Evolutionary conservation across 83 land plant species (phyloP), one percentile per base, ranked within the genome.

Genomic region (Diphasiastrum complanatum): DNA sequence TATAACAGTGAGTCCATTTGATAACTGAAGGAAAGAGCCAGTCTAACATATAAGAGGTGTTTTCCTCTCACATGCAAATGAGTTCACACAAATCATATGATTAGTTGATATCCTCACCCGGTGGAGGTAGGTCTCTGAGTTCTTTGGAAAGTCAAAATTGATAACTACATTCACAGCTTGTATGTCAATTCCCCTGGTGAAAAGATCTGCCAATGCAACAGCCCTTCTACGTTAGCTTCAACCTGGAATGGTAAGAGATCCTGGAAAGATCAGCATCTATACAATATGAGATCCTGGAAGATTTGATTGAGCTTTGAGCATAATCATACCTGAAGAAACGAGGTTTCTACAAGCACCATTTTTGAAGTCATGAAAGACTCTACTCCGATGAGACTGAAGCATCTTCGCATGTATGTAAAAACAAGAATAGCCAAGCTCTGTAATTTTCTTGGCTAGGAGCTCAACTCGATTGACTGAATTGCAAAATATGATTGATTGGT

Each of bases 321-420:
- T 55, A 10, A 11, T 20, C 59, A 27, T 82, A 91, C 97, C 97
- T 61, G 97, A 88, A 32, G 87, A 91, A 22, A 91, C 97, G 47
- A 91, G 91, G 65, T 91, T 91, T 63, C 97, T 72, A 67, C 97
- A 91, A 27, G 97, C 97, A 65, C 97, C 97, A 81, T 91, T 91
- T 28, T 95, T 83, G 75, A 91, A 91, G 56, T 91, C 97, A 77
- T 91, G 97, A 61, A 91, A 91, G 1, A 91, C 97, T 53, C 96
- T 75, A 62, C 88, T 91, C 2, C 97, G 81, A 62, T 91, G 97
- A 31, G 92, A 91, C 63, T 91, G 97, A 40, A 91, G 78, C 97
- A 91, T 91, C 70, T 83, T 91, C 12, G 97, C 97, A 71, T 91
- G 97, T 55, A 91, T 87, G 50, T 91, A 91, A 69, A 91, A 91